Evolutionary conservation across 768 basidiomycete genomes (phyloP), one percentile per base, ranked within the genome.

Genomic region (Tricholoma saponaceum): DNA sequence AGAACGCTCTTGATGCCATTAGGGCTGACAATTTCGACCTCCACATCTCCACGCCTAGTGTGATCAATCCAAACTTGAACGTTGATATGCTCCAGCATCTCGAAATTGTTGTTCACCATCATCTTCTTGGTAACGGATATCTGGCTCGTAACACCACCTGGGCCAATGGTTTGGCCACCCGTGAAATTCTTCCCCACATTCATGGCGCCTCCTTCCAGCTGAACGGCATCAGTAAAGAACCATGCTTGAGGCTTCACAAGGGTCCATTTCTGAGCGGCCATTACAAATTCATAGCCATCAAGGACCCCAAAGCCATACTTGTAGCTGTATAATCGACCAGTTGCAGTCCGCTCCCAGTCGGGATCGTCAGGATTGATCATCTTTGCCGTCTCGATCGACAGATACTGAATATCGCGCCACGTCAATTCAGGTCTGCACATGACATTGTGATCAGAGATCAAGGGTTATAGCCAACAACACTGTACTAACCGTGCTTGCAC

Each of bases 401-500:
- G 79, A 66, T 99, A 87, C 68, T 99, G 97, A 47, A 98, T 79
- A 66, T 99, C 97, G 54, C 97, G 87, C 97, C 97, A 99, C 25
- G 91, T 89, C n/a, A 98, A 83, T 55, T 98, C 95, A 16, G 97
- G 95, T 9, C 95, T 91, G 59, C 16, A 28, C 22, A 30, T 54
- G 35, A 32, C n/a, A 50, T 51, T 52, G 66, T 63, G 14, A 58
- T 55, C 53, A 55, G 35, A 9, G 30, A 18, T 8, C 6, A 33
- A 20, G 20, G 4, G n/a, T 20, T 43, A 23, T 46, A 10, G 20
- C 14, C 13, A 10, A 46, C 12, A 18, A 46, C 4, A 25, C 35
- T 33, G 10, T 26, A 54, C 75, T 52, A 63, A 94, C 93, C 95
- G 83, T 56, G 83, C 90, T 75, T 93, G 80, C 10, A 98, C 76